Base-by-base conservation (phyloP, 331 rosid genomes). In the Pyrus hybrid region DNA sequence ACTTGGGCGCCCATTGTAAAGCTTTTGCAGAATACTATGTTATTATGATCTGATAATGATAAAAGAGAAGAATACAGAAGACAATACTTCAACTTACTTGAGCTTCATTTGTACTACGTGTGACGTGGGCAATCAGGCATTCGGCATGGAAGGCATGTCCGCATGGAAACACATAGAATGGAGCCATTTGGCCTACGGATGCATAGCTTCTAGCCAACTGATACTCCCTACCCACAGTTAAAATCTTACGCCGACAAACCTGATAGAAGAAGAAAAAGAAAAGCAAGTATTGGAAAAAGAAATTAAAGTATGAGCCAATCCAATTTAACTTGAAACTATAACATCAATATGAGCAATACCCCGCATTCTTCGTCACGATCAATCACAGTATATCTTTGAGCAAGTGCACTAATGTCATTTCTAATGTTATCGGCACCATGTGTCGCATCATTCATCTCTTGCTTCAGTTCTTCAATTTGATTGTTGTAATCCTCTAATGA, bases 391-490 rank as follows among this genome's bases (percentile, higher is more conserved):
- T 91, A 94, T 87, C 99, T 92, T 86, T 94, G 99, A 81, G 99
- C 97, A 78, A 94, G 97, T 71, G 97, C 97, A 83, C 89, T 94
- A 72, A 94, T 94, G 87, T 94, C 99, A 76, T 87, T 94, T 81
- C 99, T 84, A 78, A 94, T 94, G 89, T 90, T 92, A 86, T 92
- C 97, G 58, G 97, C 97, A 76, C 97, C 99, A 79, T 88, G 93
- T 41, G 99, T 94, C 72, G 99, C 97, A 82, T 94, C 99, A 78
- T 94, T 92, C 99, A 94, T 94, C 89, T 94, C 99, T 76, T 92
- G 85, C 84, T 94, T 94, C 85, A 94, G 81, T 79, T 75, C 85
- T 85, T 94, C 99, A 76, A 94, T 94, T 86, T 94, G 99, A 89
- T 92, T 94, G 91, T 94, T 92, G 90, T 94, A 94, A 82, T 94